Percentiles rank a stretch among this genome's conserved stretches.
phyloP scores from a whole-genome alignment of 108 stramenopile species.

The Cylindrotheca closterium region DNA sequence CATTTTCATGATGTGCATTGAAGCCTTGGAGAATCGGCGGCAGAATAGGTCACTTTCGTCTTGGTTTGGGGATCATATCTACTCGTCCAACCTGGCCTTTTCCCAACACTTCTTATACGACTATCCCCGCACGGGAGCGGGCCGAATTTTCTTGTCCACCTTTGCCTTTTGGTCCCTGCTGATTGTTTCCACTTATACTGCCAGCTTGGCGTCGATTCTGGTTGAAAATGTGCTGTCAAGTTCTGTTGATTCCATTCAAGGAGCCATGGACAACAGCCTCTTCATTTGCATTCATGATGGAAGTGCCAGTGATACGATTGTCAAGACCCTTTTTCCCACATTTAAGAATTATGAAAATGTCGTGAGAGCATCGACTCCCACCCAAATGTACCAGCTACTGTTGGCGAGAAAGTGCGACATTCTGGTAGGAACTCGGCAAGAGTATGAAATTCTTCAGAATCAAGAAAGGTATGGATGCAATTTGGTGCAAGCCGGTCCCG shows the following conservation, averaged over 20 bases:
- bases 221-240: not conserved
- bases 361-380: not conserved
- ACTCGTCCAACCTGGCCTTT: not conserved
- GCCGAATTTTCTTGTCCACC: not conserved
- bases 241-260: not conserved
- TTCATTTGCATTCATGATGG: slow-evolving; percentile 1
- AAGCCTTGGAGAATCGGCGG: not conserved
- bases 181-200: slow-evolving; percentile 11
- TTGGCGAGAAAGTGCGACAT: slow-evolving; percentile 4
- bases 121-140: not conserved
- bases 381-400: not conserved
- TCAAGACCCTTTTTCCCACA: not conserved
- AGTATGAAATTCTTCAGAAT: not conserved
- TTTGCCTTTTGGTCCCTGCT: not conserved
- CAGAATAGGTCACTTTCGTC: not conserved
- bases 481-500: not conserved
- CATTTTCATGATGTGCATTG: not conserved
- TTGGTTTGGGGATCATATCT: not conserved
- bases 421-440: slow-evolving; percentile 3
- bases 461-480: not conserved
- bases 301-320: not conserved
- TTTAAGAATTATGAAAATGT: not conserved
- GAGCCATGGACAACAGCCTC: not conserved
- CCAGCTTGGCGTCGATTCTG: slow-evolving; percentile 12
- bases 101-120: not conserved